These are phyloP conservation scores for Aspergillus sp. DNA, from an alignment of 2,329 filamentous ascomycete species.

Conservation along the genomic window DNA sequence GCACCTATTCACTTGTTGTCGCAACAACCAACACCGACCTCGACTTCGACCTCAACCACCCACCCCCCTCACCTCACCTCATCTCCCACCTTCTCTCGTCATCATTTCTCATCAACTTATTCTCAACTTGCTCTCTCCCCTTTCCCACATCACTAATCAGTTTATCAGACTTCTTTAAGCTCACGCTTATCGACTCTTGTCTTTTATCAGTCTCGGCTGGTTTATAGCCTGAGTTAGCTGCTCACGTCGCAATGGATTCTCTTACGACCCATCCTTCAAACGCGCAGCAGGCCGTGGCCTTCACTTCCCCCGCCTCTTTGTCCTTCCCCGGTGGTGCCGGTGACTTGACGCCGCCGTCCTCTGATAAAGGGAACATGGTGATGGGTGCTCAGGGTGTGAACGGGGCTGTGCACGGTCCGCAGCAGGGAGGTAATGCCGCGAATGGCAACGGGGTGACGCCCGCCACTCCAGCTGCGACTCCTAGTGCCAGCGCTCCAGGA, in stretches of 20 bases:
- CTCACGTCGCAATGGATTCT: slow-evolving; percentile 66
- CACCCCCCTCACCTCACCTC: neutral
- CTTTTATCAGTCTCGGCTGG: slow-evolving; percentile 17
- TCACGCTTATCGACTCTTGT: slow-evolving; percentile 19
- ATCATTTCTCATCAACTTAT: neutral
- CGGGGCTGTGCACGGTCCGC: slow-evolving; percentile 46
- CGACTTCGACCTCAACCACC: neutral
- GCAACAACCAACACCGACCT: slow-evolving; percentile 4
- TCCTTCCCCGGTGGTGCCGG: slow-evolving; percentile 83
- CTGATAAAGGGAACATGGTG: slow-evolving; percentile 56
- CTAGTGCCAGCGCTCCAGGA: slow-evolving; percentile 73
- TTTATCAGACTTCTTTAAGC: too few species aligned
- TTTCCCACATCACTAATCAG: too few species aligned
- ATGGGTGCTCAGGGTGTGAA: slow-evolving; percentile 44
- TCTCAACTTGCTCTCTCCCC: too few species aligned
- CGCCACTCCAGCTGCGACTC: slow-evolving; percentile 86
- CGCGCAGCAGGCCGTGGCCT: slow-evolving; percentile 89
- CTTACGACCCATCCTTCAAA: slow-evolving; percentile 89
- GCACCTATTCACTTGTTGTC: slow-evolving; percentile 15
- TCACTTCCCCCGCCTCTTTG: slow-evolving; percentile 86
- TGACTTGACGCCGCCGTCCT: slow-evolving; percentile 76
- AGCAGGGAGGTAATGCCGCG: slow-evolving; percentile 55
- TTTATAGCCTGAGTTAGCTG: slow-evolving; percentile 21
- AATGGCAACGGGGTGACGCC: slow-evolving; percentile 78
- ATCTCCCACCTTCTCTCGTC: neutral